Conservation (phyloP, 2,329 filamentous ascomycete genomes). For the Diaporthe capsici region DNA sequence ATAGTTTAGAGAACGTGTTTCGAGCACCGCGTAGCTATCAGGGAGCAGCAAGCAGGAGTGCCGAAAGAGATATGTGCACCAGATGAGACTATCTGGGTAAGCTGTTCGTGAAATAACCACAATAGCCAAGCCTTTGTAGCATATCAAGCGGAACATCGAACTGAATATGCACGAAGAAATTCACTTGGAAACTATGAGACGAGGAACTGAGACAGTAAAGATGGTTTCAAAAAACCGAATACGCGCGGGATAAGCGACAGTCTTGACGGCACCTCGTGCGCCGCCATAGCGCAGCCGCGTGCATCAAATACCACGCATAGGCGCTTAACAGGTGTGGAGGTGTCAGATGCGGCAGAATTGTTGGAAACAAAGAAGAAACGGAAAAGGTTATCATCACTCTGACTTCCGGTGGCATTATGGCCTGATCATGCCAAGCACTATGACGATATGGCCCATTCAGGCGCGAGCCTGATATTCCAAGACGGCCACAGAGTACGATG, state of each 20-base stretch:
- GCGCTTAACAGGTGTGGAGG: not conserved
- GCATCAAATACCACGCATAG: not conserved
- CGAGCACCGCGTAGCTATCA: too few species aligned
- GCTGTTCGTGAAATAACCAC: too few species aligned
- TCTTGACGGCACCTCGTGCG: not conserved
- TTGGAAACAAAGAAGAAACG: not conserved
- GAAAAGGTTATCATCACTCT: not conserved
- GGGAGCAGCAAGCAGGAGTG: too few species aligned
- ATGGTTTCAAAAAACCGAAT: not conserved
- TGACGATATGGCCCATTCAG: not conserved
- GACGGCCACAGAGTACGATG: not conserved
- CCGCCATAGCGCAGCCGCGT: not conserved
- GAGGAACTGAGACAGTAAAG: not conserved
- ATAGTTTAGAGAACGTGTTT: too few species aligned
- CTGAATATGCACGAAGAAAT: not conserved
- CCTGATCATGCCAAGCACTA: not conserved
- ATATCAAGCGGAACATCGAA: not conserved
- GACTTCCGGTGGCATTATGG: not conserved
- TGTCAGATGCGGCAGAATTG: not conserved
- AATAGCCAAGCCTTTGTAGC: not conserved
- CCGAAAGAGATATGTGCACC: too few species aligned
- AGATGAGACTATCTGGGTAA: too few species aligned
- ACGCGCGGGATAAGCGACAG: not conserved
- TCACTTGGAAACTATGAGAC: not conserved
- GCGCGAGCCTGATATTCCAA: not conserved